Base-by-base conservation (phyloP, 331 rosid genomes). In the Quercus lobata region DNA sequence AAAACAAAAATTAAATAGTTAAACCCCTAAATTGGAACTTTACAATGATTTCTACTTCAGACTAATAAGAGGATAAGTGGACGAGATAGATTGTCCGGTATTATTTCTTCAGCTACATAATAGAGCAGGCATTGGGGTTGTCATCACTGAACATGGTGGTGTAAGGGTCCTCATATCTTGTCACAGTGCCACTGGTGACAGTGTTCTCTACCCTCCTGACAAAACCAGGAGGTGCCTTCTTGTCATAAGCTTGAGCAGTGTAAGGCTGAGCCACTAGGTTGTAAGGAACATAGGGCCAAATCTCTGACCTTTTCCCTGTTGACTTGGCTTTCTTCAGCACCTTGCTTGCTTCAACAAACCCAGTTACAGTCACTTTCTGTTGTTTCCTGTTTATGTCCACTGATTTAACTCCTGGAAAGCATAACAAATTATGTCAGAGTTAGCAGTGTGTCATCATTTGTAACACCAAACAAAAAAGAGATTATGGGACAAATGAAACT, bases 231-330 rank as follows among this genome's bases (percentile, higher is more conserved):
- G 99, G 99, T 77, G 99, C 99, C 76, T 56, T 95, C 92, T 92
- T 95, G 89, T 95, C 99, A 84, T 95, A 95, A 83, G 93, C 85
- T 24, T 78, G 83, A 69, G 94, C 88, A 35, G 92, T 78, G 53
- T 90, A 95, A 19, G 99, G 99, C 30, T 89, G 96, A 69, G 97
- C 88, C 90, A 91, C 97, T 72, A 91, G 65, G 76, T 84, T 91
- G 88, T 90, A 95, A 32, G 99, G 99, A n/a, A 95, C 92, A 82
- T 95, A 95, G 0, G 99, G 99, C 99, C 99, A 95, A 60, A 95
- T 89, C 90, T 95, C 99, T 56, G 93, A 89, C 78, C 24, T 92
- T 55, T 95, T 95, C 74, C 97, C 99, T 17, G 97, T 95, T 65
- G 97, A 86, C 76, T 93, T 91, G 0, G 97, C 99, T 87, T 91